Conservation (phyloP, 805 yeast genomes). For the Kazachstania kunashirensis region DNA sequence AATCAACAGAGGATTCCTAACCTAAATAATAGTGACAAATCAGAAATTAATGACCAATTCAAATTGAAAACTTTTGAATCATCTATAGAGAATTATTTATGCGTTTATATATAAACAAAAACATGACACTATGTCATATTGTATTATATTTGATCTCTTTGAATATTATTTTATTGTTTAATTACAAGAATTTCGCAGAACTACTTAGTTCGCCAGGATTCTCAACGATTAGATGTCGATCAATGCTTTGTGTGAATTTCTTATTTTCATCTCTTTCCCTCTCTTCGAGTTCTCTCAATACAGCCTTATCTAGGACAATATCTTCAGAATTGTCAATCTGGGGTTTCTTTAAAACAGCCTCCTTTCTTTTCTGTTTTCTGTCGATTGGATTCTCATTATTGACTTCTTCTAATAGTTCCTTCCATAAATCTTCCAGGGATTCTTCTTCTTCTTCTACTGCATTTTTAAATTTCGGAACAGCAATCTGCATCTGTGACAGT, state of each 20-base stretch:
- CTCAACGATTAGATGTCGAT: conserved; percentile 31
- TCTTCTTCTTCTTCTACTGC: conserved; percentile 15
- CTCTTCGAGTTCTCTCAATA: conserved; percentile 11
- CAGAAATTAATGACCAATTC: no score
- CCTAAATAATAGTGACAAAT: no score
- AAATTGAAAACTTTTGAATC: no score
- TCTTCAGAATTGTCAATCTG: conserved; percentile 6
- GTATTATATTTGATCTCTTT: no score
- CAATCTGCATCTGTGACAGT: not conserved
- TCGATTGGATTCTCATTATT: conserved; percentile 1
- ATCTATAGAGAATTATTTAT: no score
- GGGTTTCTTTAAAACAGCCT: not conserved
- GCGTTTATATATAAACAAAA: no score
- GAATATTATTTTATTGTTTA: no score
- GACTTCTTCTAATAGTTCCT: conserved; percentile 19
- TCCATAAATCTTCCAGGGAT: conserved; percentile 25
- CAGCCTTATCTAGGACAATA: conserved; percentile 14
- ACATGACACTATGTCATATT: no score
- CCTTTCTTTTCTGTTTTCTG: not conserved
- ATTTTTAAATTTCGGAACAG: conserved; percentile 8
- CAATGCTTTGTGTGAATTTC: conserved; percentile 27
- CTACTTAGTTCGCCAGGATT: conserved; percentile 33
- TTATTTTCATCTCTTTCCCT: conserved; percentile 21
- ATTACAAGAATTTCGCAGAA: conserved; percentile 33
- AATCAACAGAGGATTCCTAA: no score